Base-by-base conservation (phyloP, 2,329 filamentous ascomycete genomes). In the Penicillium decumbens region DNA sequence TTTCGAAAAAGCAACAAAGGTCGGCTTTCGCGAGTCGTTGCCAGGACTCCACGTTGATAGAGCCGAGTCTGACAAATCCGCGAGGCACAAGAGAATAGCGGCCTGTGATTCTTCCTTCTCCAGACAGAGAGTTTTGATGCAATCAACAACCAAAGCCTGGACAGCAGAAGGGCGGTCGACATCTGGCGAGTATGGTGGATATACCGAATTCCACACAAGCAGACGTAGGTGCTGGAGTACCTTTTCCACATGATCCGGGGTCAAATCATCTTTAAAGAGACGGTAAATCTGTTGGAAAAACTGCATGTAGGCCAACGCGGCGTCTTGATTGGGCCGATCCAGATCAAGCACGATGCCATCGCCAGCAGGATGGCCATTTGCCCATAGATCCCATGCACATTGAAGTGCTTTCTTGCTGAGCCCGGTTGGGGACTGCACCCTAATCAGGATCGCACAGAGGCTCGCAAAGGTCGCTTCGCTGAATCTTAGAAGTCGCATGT, bases 1-100 rank as follows among this genome's bases (percentile, higher is more conserved):
- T 67, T 93, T 95, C 1, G 91, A 89, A 64, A 97, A 81, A 29
- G 93, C 92, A 47, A 98, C 83, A 64, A 90, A 97, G 0, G 89
- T 95, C 6, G 89, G 87, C 49, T 82, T 82, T 43, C 73, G 68
- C 43, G 60, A 66, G 57, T 66, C 68, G 47, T 55, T 71, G 47
- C 53, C 68, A 20, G 52, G 62, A 47, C 49, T 72, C 65, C 69
- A 71, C 53, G 64, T 67, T 6, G 64, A 62, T 30, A 74, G 58
- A 18, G 72, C 85, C 29, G 95, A 74, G 2, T 81, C 79, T 7
- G 83, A 79, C 51, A 95, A 83, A 43, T 87, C 80, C 1, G 89
- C 81, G 8, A 90, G 78, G 50, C 66, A 72, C 23, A 56, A 44
- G 29, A 73, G 51, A 24, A 72, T 67, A 7, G 60, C 62, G 25